Percentiles rank a stretch among this genome's conserved stretches.
Evolutionary conservation across 306 rosid species (phyloP).

Genomic region (Ziziphus jujuba): DNA sequence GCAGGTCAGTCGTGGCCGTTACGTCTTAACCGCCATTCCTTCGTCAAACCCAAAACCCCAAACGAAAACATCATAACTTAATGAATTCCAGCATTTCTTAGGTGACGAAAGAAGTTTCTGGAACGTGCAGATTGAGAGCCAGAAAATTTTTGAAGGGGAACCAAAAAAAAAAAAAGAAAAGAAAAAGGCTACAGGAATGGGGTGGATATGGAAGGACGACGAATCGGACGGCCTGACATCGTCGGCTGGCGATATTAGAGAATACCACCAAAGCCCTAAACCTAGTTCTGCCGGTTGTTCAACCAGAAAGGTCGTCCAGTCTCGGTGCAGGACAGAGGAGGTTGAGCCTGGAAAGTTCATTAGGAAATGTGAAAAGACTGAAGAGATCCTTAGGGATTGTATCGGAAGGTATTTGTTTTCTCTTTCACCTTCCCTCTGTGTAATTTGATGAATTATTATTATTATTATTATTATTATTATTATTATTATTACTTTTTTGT

Average conservation of each 20-base stretch:
- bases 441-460: not conserved
- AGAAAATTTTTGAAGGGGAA: too few species aligned
- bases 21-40: too few species aligned
- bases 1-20: too few species aligned
- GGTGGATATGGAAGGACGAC: conserved; percentile 74
- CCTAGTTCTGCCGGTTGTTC: conserved; percentile 35
- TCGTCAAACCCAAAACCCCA: too few species aligned
- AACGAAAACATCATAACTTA: too few species aligned
- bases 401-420: conserved; percentile 48
- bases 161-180: too few species aligned
- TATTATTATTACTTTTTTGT: not conserved
- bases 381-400: conserved; percentile 70
- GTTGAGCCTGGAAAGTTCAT: conserved; percentile 78
- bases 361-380: conserved; percentile 80
- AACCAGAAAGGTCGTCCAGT: conserved; percentile 56
- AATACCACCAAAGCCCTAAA: not conserved
- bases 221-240: conserved; percentile 9
- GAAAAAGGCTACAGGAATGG: conserved; percentile 40
- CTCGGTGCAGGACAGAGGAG: conserved; percentile 81
- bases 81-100: too few species aligned
- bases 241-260: conserved; percentile 11
- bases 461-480: not conserved
- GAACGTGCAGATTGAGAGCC: too few species aligned
- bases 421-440: too few species aligned
- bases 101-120: too few species aligned